These are phyloP conservation scores for Umbelopsis sp. DNA, from an alignment of 192 early-diverging fungal genomes.

Conservation along the genomic window DNA sequence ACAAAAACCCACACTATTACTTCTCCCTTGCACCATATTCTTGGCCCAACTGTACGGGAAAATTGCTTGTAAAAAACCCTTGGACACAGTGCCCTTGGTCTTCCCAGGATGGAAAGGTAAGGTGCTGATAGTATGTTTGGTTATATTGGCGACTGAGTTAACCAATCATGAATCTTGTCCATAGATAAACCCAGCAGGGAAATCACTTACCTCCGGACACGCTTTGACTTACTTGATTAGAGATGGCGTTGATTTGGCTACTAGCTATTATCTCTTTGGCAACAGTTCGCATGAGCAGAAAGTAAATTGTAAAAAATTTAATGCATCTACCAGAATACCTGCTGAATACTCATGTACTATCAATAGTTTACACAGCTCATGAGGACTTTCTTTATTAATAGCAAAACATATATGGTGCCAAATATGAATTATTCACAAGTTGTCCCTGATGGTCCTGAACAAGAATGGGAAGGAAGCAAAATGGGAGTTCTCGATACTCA, in stretches of 20 bases:
- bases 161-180: neutral
- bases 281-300: constrained; percentile 3
- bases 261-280: constrained; percentile 20
- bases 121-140: neutral
- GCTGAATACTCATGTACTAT: neutral
- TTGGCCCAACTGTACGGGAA: constrained; percentile 24
- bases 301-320: neutral
- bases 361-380: neutral
- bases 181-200: constrained; percentile 22
- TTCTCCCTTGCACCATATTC: constrained; percentile 21
- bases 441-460: constrained; percentile 6
- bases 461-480: constrained; percentile 1
- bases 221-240: constrained; percentile 9
- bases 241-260: constrained; percentile 4
- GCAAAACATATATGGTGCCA: constrained; percentile 17
- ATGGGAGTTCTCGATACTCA: constrained; percentile 22
- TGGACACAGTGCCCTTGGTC: constrained; percentile 23
- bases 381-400: constrained; percentile 20
- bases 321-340: neutral
- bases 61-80: neutral
- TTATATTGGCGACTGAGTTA: neutral
- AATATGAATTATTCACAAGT: constrained; percentile 27
- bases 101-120: constrained; percentile 15
- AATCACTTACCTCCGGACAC: constrained; percentile 8
- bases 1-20: constrained; percentile 24